Evolutionary conservation across 805 yeast genomes (phyloP).

Genomic region (Ogataea nitratoaversa): DNA sequence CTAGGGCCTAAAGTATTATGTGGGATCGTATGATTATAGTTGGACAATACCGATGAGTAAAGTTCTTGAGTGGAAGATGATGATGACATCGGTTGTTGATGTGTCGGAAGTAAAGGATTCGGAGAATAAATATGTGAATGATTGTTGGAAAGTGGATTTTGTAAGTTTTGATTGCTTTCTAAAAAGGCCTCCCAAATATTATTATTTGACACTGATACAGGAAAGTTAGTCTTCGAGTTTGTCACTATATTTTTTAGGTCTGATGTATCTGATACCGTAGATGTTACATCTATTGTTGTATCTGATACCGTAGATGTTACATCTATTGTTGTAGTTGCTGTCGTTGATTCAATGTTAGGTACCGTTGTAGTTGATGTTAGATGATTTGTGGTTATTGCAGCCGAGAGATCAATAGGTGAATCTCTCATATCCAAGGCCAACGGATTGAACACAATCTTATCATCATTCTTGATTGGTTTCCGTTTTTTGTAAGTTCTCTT

Average conservation of each 20-base stretch:
- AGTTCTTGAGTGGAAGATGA: too few relatives aligned
- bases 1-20: neutral
- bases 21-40: neutral
- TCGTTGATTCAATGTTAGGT: neutral
- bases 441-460: slow-evolving; percentile 28
- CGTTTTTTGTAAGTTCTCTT: neutral
- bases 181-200: slow-evolving; percentile 10
- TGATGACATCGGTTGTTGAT: too few relatives aligned
- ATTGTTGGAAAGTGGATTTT: slow-evolving; percentile 3
- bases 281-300: too few relatives aligned
- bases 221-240: neutral
- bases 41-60: neutral
- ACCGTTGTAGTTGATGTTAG: neutral
- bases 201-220: neutral
- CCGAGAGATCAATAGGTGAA: neutral
- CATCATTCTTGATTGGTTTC: slow-evolving; percentile 1
- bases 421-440: slow-evolving; percentile 16
- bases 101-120: too few relatives aligned
- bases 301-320: too few relatives aligned
- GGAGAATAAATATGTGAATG: too few relatives aligned
- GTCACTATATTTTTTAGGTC: too few relatives aligned
- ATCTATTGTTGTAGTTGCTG: too few relatives aligned
- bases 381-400: neutral
- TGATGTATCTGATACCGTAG: too few relatives aligned
- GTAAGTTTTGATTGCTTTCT: slow-evolving; percentile 2